Conservation (phyloP, 768 basidiomycete genomes). For the Gymnopilus junonius region DNA sequence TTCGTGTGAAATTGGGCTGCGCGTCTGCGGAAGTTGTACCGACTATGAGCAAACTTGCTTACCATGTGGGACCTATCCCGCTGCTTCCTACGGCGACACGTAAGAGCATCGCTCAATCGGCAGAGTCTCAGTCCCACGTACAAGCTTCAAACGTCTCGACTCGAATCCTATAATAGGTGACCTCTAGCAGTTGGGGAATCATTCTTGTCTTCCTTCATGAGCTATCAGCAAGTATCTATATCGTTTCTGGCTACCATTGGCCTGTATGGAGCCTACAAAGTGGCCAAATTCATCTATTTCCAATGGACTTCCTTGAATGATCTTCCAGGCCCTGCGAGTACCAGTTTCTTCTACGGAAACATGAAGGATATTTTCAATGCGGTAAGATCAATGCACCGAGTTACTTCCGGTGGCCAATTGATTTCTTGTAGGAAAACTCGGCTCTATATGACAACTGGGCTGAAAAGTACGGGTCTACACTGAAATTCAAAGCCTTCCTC, state of each 20-base stretch:
- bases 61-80: no score
- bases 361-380: slow-evolving; percentile 45
- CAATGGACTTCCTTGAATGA: slow-evolving; percentile 44
- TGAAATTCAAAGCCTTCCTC: slow-evolving; percentile 48
- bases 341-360: slow-evolving; percentile 53
- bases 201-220: slow-evolving; percentile 2
- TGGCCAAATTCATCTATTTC: slow-evolving; percentile 31
- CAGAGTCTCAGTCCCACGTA: not conserved
- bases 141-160: not conserved
- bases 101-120: not conserved
- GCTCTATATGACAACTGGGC: slow-evolving; percentile 52
- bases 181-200: not conserved
- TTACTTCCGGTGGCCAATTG: not conserved
- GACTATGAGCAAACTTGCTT: not conserved
- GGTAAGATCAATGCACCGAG: slow-evolving; percentile 30
- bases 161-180: not conserved
- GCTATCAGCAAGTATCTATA: slow-evolving; percentile 12
- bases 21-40: not conserved
- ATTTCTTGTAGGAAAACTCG: slow-evolving; percentile 34
- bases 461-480: slow-evolving; percentile 48
- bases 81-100: no score
- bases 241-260: slow-evolving; percentile 14
- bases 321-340: slow-evolving; percentile 54
- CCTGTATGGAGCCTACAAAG: slow-evolving; percentile 35
- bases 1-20: not conserved